phyloP scores from a whole-genome alignment of 495 filamentous ascomycete genomes.

The Aspergillus biplanus region DNA sequence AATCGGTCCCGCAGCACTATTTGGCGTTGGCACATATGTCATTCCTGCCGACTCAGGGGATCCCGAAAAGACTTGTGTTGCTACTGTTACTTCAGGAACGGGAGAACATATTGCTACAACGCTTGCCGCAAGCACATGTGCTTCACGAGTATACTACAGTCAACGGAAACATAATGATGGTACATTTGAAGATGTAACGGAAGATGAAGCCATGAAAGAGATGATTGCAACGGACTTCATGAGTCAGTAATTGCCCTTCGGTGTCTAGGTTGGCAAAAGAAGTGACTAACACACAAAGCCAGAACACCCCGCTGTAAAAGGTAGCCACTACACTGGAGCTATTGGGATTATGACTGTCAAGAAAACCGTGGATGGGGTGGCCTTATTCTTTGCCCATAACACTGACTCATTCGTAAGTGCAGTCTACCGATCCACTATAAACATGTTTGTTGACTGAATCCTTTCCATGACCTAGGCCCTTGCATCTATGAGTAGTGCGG shows the following conservation, averaged over 20 bases:
- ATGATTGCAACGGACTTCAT: constrained; percentile 83
- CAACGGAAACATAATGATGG: constrained; percentile 62
- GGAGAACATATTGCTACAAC: constrained; percentile 97
- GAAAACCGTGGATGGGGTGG: constrained; percentile 69
- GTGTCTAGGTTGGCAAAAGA: not conserved
- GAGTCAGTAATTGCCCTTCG: constrained; percentile 38
- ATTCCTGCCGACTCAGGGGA: constrained; percentile 71
- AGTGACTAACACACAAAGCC: constrained; percentile 1
- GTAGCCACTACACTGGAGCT: constrained; percentile 72
- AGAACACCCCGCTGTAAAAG: constrained; percentile 74
- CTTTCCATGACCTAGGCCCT: constrained; percentile 57
- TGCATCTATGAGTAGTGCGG: constrained; percentile 80
- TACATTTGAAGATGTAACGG: constrained; percentile 61
- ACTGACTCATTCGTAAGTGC: constrained; percentile 79
- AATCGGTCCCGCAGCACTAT: constrained; percentile 87
- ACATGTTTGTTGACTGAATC: constrained; percentile 18
- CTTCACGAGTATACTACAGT: constrained; percentile 72
- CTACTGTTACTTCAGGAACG: constrained; percentile 86
- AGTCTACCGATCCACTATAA: not conserved
- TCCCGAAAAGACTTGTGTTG: constrained; percentile 63
- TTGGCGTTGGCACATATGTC: constrained; percentile 87
- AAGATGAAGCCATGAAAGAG: constrained; percentile 69
- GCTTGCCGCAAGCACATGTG: constrained; percentile 77
- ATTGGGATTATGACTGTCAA: constrained; percentile 87
- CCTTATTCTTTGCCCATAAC: constrained; percentile 88